These are phyloP conservation scores for Paecilomyces variotii DNA, from an alignment of 2,329 filamentous ascomycete genomes.

Conservation along the genomic window DNA sequence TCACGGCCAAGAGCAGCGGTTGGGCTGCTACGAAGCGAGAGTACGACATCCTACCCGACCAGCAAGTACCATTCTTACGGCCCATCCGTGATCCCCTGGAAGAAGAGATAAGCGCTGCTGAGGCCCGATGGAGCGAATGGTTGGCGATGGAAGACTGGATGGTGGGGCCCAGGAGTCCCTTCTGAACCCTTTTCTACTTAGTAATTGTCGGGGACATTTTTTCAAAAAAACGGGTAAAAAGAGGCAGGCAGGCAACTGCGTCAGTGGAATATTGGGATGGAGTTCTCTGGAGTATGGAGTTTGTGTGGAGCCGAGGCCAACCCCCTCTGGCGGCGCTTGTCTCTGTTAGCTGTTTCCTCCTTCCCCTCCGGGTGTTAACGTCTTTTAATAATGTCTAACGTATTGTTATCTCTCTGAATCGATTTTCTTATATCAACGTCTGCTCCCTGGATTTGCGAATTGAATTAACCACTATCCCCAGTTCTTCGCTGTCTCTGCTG, in stretches of 20 bases:
- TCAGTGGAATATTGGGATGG: not conserved
- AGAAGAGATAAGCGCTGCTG: constrained; percentile 71
- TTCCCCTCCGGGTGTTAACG: too few relatives aligned
- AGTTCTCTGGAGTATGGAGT: not conserved
- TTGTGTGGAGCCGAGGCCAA: too few relatives aligned
- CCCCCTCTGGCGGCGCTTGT: too few relatives aligned
- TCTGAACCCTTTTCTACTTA: constrained; percentile 9
- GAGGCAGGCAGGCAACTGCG: constrained; percentile 1
- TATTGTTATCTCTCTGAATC: too few relatives aligned
- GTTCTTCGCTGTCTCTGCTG: too few relatives aligned
- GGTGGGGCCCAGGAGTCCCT: constrained; percentile 61
- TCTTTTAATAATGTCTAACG: too few relatives aligned
- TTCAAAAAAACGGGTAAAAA: not conserved
- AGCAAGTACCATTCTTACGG: constrained; percentile 77
- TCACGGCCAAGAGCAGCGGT: constrained; percentile 82
- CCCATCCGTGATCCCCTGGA: constrained; percentile 68
- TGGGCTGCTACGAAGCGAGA: constrained; percentile 83
- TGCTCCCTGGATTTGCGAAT: too few relatives aligned
- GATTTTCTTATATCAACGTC: too few relatives aligned
- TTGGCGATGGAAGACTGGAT: constrained; percentile 97
- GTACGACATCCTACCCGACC: constrained; percentile 78
- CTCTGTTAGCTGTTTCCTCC: too few relatives aligned
- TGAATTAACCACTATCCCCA: too few relatives aligned
- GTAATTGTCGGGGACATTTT: not conserved
- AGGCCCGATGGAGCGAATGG: constrained; percentile 88